Percentiles rank a stretch among this genome's conserved stretches.
Evolutionary conservation across 148 eudicot genomes (phyloP).

Genomic region (Gaultheria prostrata): DNA sequence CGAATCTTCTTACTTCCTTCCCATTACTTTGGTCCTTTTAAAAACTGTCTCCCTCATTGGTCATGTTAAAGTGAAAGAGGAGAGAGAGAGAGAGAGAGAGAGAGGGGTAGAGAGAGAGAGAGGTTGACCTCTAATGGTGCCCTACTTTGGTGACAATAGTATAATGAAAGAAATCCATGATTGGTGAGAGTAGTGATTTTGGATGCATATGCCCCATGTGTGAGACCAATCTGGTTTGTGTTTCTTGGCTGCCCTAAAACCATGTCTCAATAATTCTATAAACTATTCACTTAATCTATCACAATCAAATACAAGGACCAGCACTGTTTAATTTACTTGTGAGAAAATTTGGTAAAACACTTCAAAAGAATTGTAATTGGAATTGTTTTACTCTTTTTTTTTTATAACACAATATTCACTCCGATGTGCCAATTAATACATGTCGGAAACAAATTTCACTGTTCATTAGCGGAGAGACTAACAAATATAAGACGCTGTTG

Average conservation of each 20-base stretch:
- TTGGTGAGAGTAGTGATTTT: constrained; percentile 11
- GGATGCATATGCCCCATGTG: constrained; percentile 41
- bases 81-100: constrained; percentile 12
- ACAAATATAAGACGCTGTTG: too few species aligned
- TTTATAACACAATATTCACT: neutral
- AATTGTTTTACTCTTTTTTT: too few species aligned
- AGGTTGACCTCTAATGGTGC: neutral
- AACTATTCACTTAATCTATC: neutral
- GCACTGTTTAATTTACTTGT: too few species aligned
- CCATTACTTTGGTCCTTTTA: constrained; percentile 21
- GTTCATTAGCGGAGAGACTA: neutral
- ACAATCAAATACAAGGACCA: neutral
- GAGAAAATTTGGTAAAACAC: too few species aligned
- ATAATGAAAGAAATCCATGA: constrained; percentile 12
- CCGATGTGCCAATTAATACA: too few species aligned
- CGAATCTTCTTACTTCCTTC: constrained; percentile 26
- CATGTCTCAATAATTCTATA: neutral
- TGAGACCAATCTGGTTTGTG: constrained; percentile 40
- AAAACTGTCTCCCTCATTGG: constrained; percentile 6
- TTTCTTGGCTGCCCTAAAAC: constrained; percentile 29
- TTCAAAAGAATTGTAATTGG: too few species aligned
- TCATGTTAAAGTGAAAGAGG: neutral
- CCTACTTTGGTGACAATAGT: constrained; percentile 13
- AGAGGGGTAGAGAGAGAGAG: constrained; percentile 8
- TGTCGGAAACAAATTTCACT: too few species aligned